A percentile compares a stretch with the other conserved stretches of the same genome.
phyloP scores from a whole-genome alignment of 768 basidiomycete species.

The Amanita polypyramis region DNA sequence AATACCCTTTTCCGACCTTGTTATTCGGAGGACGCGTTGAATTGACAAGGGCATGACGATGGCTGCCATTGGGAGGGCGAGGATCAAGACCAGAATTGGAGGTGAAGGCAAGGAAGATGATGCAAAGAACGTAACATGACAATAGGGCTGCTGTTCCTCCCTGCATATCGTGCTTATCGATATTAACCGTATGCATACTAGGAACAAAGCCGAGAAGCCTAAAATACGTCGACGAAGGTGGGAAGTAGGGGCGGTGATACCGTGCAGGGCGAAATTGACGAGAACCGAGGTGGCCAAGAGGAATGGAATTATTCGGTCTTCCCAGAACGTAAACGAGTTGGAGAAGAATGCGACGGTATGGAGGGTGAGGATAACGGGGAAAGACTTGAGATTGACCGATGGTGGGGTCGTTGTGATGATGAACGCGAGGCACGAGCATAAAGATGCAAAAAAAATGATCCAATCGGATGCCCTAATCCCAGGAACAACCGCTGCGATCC shows the following conservation, averaged over 20 bases:
- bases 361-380: slow-evolving; percentile 44
- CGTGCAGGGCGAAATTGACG: slow-evolving; percentile 41
- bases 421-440: slow-evolving; percentile 36
- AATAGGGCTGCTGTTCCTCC: slow-evolving; percentile 90
- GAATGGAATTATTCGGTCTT: slow-evolving; percentile 76
- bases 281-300: slow-evolving; percentile 57
- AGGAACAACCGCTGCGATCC: slow-evolving; percentile 23
- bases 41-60: slow-evolving; percentile 46
- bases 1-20: slow-evolving; percentile 65
- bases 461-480: slow-evolving; percentile 43
- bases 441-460: slow-evolving; percentile 35
- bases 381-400: slow-evolving; percentile 19
- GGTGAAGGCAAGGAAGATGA: slow-evolving; percentile 61
- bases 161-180: slow-evolving; percentile 80
- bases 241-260: slow-evolving; percentile 55
- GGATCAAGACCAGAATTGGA: slow-evolving; percentile 43
- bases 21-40: slow-evolving; percentile 46
- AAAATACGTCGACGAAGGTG: slow-evolving; percentile 70
- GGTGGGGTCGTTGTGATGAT: slow-evolving; percentile 32
- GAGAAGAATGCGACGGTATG: slow-evolving; percentile 77
- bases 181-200: slow-evolving; percentile 64
- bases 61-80: slow-evolving; percentile 42
- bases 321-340: slow-evolving; percentile 98
- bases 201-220: slow-evolving; percentile 56
- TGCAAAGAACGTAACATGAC: slow-evolving; percentile 82